phyloP scores from a whole-genome alignment of 306 rosid species.

The Prunus mongolica region DNA sequence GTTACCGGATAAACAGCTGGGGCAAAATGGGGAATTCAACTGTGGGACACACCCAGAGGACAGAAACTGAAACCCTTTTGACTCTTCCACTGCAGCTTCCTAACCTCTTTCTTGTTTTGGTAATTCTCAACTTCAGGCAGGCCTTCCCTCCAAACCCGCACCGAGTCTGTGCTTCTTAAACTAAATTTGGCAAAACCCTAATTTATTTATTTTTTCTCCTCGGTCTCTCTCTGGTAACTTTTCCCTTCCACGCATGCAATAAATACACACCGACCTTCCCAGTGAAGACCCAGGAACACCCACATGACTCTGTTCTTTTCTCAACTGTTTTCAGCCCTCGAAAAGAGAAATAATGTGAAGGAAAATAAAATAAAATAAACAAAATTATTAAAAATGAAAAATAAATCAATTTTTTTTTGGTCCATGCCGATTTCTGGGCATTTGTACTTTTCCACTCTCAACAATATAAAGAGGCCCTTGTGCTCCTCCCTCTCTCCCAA shows the following conservation, averaged over 20 bases:
- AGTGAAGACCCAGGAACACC: conserved; percentile 30
- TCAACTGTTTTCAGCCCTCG: conserved; percentile 39
- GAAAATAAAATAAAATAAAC: neutral
- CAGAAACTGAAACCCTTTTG: neutral
- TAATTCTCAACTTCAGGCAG: neutral
- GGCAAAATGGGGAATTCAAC: neutral
- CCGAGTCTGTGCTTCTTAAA: neutral
- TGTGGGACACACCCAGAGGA: neutral
- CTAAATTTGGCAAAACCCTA: neutral
- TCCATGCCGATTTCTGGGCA: conserved; percentile 30
- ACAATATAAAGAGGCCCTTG: conserved; percentile 52
- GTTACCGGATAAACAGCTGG: neutral
- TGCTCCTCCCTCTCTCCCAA: conserved; percentile 37
- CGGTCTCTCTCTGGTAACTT: neutral
- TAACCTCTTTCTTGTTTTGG: neutral
- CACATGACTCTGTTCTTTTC: conserved; percentile 75
- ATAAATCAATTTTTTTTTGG: neutral
- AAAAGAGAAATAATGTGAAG: conserved; percentile 15
- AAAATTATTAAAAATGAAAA: neutral
- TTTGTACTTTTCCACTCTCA: conserved; percentile 36
- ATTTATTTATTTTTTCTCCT: neutral
- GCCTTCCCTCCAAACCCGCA: neutral
- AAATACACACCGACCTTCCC: conserved; percentile 66
- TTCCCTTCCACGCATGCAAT: conserved; percentile 23
- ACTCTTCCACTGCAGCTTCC: neutral